Conservation (phyloP, 2,329 filamentous ascomycete species). For the Colletotrichum spinosum region DNA sequence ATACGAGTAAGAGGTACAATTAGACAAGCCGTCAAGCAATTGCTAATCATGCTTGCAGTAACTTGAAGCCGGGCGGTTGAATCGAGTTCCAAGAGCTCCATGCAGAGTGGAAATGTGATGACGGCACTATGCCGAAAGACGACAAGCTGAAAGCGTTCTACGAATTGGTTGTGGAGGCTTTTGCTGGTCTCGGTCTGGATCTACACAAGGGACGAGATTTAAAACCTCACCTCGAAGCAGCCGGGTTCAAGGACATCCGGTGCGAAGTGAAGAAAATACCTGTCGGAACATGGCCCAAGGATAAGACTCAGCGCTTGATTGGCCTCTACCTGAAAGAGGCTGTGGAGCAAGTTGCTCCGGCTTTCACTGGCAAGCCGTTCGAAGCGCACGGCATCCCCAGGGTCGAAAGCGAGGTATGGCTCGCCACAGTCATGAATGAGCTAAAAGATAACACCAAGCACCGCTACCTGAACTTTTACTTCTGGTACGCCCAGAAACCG, state of each 20-base stretch:
- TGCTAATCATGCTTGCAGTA: constrained; percentile 41
- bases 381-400: constrained; percentile 49
- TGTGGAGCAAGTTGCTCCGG: constrained; percentile 54
- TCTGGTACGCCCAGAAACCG: constrained; percentile 58
- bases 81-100: constrained; percentile 63
- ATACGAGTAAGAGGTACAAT: constrained; percentile 40
- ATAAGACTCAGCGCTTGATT: constrained; percentile 52
- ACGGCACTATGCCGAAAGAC: constrained; percentile 55
- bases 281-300: constrained; percentile 58
- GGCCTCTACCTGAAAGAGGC: constrained; percentile 59
- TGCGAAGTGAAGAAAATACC: constrained; percentile 57
- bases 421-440: constrained; percentile 46
- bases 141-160: constrained; percentile 49
- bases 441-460: constrained; percentile 51
- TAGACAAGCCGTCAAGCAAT: constrained; percentile 41
- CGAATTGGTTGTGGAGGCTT: constrained; percentile 40
- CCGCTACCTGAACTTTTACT: constrained; percentile 56
- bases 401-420: constrained; percentile 49
- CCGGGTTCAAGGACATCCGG: constrained; percentile 59
- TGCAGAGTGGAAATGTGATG: constrained; percentile 54
- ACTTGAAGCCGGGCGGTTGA: constrained; percentile 61
- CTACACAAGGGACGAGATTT: constrained; percentile 49
- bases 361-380: constrained; percentile 55
- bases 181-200: constrained; percentile 47
- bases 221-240: constrained; percentile 48